Conservation (phyloP, 768 basidiomycete genomes). For the Collybiopsis luxurians region DNA sequence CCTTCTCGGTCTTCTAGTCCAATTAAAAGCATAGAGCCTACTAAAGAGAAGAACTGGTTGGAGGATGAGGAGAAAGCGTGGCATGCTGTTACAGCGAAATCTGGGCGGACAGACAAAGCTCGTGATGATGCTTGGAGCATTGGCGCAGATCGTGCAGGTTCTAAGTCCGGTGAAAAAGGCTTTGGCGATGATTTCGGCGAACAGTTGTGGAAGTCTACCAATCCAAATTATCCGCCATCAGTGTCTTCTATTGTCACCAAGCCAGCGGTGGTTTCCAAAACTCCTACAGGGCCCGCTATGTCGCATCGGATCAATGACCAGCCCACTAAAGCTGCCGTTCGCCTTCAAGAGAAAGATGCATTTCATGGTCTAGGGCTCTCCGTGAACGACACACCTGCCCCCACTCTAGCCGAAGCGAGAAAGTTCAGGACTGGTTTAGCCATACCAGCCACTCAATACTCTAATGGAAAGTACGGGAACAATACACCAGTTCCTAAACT, state of each 20-base stretch:
- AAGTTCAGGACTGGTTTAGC: constrained; percentile 70
- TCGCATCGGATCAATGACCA: constrained; percentile 27
- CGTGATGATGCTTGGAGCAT: constrained; percentile 34
- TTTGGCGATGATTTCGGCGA: constrained; percentile 72
- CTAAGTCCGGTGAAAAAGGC: constrained; percentile 27
- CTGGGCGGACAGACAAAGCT: constrained; percentile 15
- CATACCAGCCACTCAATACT: constrained; percentile 16
- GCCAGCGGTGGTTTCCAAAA: constrained; percentile 5
- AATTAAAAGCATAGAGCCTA: constrained; percentile 21
- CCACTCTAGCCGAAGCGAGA: constrained; percentile 75
- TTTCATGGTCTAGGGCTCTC: constrained; percentile 71
- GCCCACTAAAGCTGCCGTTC: constrained; percentile 12
- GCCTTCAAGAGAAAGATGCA: constrained; percentile 57
- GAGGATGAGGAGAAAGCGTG: constrained; percentile 48
- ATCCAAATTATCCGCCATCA: constrained; percentile 23
- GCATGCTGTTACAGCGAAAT: constrained; percentile 35
- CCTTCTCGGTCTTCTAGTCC: constrained; percentile 33
- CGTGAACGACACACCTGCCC: constrained; percentile 44
- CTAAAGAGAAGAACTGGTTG: constrained; percentile 26
- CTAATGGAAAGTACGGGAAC: constrained; percentile 14
- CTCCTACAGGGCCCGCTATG: constrained; percentile 12
- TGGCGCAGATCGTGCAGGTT: constrained; percentile 20
- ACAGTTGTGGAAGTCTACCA: constrained; percentile 53
- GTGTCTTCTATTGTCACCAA: background rate
- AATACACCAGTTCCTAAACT: constrained; percentile 13